Evolutionary conservation across 1,284 basidiomycete genomes (phyloP).

Genomic region (Bjerkandera adusta): DNA sequence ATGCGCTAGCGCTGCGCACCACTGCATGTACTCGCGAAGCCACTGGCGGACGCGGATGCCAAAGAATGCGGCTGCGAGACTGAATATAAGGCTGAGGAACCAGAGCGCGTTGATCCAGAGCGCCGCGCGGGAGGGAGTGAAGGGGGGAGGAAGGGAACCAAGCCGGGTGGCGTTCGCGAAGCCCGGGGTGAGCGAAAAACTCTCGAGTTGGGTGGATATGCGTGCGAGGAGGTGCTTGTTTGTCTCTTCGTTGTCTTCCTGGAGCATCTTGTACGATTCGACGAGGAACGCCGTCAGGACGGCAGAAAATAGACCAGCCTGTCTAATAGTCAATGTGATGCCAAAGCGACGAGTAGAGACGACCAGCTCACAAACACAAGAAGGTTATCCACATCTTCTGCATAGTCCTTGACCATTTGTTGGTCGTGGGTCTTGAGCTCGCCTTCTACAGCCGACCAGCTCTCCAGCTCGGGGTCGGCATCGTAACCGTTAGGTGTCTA

Average conservation of each 20-base stretch:
- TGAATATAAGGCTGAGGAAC: too few species aligned
- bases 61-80: slow-evolving; percentile 15
- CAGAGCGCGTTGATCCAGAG: too few species aligned
- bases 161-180: slow-evolving; percentile 8
- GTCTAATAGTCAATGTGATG: too few species aligned
- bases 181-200: too few species aligned
- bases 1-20: background rate
- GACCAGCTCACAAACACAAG: slow-evolving; percentile 11
- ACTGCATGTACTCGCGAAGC: slow-evolving; percentile 13
- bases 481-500: too few species aligned
- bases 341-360: too few species aligned
- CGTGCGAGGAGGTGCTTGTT: slow-evolving; percentile 3
- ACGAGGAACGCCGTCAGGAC: slow-evolving; percentile 12
- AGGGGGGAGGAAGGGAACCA: too few species aligned
- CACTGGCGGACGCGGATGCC: slow-evolving; percentile 11
- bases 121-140: too few species aligned
- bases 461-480: background rate
- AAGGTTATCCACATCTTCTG: slow-evolving; percentile 8
- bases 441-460: slow-evolving; percentile 6
- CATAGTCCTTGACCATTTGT: background rate
- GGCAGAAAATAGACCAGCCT: slow-evolving; percentile 17
- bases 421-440: slow-evolving; percentile 5
- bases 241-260: background rate
- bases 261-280: slow-evolving; percentile 10
- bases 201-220: slow-evolving; percentile 9